These are phyloP conservation scores for Hibiscus trionum DNA, from an alignment of 345 rosid species.

Conservation along the genomic window DNA sequence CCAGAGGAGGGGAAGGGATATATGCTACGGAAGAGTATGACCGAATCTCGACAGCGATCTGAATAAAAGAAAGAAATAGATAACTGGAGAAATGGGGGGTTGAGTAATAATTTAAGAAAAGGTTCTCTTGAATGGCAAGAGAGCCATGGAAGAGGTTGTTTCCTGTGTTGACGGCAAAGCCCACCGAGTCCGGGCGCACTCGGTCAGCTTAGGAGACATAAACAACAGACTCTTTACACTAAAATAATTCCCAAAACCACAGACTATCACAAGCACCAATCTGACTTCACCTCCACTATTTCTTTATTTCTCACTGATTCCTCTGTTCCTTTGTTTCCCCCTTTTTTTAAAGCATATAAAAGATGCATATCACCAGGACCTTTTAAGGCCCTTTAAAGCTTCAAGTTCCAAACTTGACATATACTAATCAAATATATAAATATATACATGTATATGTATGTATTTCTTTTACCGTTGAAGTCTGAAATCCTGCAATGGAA, in stretches of 20 bases:
- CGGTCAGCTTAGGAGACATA: conserved; percentile 48
- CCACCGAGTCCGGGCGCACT: conserved; percentile 50
- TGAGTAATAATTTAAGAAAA: conserved; percentile 27
- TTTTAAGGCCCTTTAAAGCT: conserved; percentile 20
- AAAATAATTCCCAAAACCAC: conserved; percentile 38
- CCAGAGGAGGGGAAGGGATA: conserved; percentile 31
- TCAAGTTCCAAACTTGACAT: conserved; percentile 59
- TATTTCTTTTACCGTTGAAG: conserved; percentile 41
- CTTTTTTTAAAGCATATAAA: conserved; percentile 18
- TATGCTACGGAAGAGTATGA: conserved; percentile 24
- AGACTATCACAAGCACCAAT: conserved; percentile 42
- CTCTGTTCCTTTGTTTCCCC: conserved; percentile 24
- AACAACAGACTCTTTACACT: conserved; percentile 37
- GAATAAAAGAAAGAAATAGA: conserved; percentile 22
- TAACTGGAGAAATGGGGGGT: conserved; percentile 17
- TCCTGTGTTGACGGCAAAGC: conserved; percentile 53
- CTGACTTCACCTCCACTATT: conserved; percentile 36
- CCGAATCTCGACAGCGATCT: conserved; percentile 55
- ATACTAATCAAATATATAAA: conserved; percentile 18
- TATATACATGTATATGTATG: not conserved
- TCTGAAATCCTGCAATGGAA: conserved; percentile 61
- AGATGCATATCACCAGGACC: conserved; percentile 21
- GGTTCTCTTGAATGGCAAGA: conserved; percentile 46
- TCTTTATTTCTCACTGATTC: conserved; percentile 20
- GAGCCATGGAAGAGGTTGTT: conserved; percentile 42